phyloP scores from a whole-genome alignment of 2,329 filamentous ascomycete species.

The Phoma sp. region DNA sequence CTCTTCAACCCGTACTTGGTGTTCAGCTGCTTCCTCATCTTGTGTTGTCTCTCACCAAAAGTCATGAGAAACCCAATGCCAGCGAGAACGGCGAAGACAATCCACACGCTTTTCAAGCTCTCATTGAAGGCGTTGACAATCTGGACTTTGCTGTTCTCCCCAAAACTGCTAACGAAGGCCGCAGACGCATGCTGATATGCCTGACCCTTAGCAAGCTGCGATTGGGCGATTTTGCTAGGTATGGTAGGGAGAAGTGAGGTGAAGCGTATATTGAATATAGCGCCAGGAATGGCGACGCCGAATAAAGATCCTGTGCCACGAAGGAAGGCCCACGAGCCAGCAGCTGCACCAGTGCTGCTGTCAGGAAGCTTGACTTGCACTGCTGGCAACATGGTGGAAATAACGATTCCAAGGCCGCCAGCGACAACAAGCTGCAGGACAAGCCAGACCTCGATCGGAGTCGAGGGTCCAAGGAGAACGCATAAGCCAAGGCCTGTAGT shows the following conservation, averaged over 20 bases:
- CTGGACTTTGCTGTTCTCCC: constrained; percentile 21
- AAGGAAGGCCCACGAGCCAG: constrained; percentile 39
- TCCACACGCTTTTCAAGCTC: constrained; percentile 48
- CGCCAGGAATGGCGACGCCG: constrained; percentile 37
- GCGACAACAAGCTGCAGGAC: constrained; percentile 33
- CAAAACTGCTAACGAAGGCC: constrained; percentile 28
- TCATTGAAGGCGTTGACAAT: constrained; percentile 45
- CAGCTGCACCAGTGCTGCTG: constrained; percentile 23
- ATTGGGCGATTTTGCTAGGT: constrained; percentile 4
- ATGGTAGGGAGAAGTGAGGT: constrained; percentile 20
- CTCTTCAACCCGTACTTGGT: constrained; percentile 50
- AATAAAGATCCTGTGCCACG: constrained; percentile 37
- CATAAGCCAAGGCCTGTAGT: constrained; percentile 29
- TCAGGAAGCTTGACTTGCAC: constrained; percentile 38
- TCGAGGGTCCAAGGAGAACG: constrained; percentile 19
- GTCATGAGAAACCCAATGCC: constrained; percentile 42
- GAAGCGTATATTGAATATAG: constrained; percentile 39
- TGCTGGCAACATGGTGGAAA: constrained; percentile 37
- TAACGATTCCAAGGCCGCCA: constrained; percentile 33
- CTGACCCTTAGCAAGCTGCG: constrained; percentile 24
- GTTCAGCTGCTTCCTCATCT: constrained; percentile 48
- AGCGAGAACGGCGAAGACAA: constrained; percentile 43
- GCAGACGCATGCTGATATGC: constrained; percentile 37
- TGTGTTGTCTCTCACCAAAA: constrained; percentile 46
- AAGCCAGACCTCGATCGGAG: constrained; percentile 25